These are phyloP conservation scores for Leccinum boreale DNA, from an alignment of 768 basidiomycete genomes.

Conservation along the genomic window DNA sequence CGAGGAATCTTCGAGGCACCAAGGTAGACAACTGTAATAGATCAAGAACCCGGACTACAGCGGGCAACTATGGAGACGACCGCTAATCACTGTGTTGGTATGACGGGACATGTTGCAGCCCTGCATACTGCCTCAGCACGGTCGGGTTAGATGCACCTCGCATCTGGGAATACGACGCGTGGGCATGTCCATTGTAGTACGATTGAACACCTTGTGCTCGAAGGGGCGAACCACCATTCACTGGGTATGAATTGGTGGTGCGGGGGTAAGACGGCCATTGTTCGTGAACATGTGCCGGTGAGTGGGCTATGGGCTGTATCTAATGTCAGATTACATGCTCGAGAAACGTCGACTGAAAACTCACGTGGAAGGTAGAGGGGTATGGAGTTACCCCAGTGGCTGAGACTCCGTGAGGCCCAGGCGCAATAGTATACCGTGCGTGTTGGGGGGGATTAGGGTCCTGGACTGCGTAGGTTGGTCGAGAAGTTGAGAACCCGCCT, in stretches of 20 bases:
- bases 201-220: constrained; percentile 23
- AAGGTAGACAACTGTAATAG: constrained; percentile 7
- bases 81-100: constrained; percentile 30
- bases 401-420: constrained; percentile 7
- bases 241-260: constrained; percentile 14
- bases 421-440: constrained; percentile 14
- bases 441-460: constrained; percentile 18
- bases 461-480: constrained; percentile 27
- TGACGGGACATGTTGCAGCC: constrained; percentile 26
- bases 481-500: constrained; percentile 34
- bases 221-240: constrained; percentile 17
- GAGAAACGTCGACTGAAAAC: not conserved
- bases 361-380: constrained; percentile 26
- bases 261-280: constrained; percentile 30
- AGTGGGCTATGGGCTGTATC: constrained; percentile 12
- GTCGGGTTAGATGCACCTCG: constrained; percentile 19
- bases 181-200: constrained; percentile 26
- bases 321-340: not conserved
- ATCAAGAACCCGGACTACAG: not conserved
- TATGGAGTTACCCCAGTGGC: constrained; percentile 20
- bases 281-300: constrained; percentile 19
- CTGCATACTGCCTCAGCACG: constrained; percentile 23
- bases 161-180: constrained; percentile 28
- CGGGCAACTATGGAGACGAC: not conserved
- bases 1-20: not conserved